phyloP scores from a whole-genome alignment of 495 filamentous ascomycete species.

The Parachaetomium inaequale region DNA sequence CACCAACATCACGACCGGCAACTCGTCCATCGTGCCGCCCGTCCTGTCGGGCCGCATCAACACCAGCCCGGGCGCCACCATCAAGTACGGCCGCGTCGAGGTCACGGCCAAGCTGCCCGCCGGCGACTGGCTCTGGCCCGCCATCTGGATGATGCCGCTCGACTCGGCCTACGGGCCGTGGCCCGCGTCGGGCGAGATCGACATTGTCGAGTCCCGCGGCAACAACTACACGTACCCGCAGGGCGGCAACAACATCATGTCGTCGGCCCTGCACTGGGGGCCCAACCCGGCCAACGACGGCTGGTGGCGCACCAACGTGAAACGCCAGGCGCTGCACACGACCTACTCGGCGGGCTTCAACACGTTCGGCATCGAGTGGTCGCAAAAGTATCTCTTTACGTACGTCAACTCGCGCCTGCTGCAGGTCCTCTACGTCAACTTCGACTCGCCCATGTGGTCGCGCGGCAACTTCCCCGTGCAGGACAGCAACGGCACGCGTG shows the following conservation, averaged over 20 bases:
- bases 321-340: conserved; percentile 70
- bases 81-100: conserved; percentile 80
- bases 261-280: conserved; percentile 80
- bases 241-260: conserved; percentile 78
- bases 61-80: conserved; percentile 62
- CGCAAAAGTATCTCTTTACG: conserved; percentile 81
- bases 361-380: conserved; percentile 81
- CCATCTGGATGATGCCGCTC: conserved; percentile 87
- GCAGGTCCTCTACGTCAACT: conserved; percentile 76
- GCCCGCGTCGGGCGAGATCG: conserved; percentile 83
- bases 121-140: conserved; percentile 88
- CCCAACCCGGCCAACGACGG: conserved; percentile 58
- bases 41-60: conserved; percentile 75
- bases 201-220: conserved; percentile 73
- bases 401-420: conserved; percentile 77
- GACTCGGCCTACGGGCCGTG: conserved; percentile 68
- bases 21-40: conserved; percentile 71
- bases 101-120: conserved; percentile 69
- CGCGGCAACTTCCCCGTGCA: conserved; percentile 69
- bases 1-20: conserved; percentile 63
- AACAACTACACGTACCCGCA: conserved; percentile 71
- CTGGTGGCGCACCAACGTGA: conserved; percentile 75
- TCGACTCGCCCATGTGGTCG: conserved; percentile 66
- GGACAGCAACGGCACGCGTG: conserved; percentile 63
- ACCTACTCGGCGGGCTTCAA: conserved; percentile 66